Evolutionary conservation across 768 basidiomycete species (phyloP).

Genomic region (Leccinum sublutescens): DNA sequence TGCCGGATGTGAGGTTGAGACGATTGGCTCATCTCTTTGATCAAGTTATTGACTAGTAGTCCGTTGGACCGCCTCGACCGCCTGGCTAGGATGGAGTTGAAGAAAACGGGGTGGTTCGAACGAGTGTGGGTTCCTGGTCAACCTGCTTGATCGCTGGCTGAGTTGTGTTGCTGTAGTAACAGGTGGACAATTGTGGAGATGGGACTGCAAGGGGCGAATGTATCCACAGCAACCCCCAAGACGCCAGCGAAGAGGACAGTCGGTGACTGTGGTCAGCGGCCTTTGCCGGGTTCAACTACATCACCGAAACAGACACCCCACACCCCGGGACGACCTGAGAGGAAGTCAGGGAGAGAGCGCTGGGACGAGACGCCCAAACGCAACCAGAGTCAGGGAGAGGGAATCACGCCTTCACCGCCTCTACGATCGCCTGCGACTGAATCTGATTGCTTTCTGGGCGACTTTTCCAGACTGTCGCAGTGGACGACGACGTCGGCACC

Average conservation of each 20-base stretch:
- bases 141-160: not conserved
- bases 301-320: not conserved
- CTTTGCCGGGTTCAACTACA: not conserved
- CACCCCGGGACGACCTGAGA: not conserved
- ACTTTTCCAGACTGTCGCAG: conserved; percentile 12
- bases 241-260: not conserved
- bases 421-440: conserved; percentile 4
- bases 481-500: not conserved
- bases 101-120: conserved; percentile 33
- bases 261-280: not conserved
- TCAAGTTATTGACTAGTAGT: conserved; percentile 23
- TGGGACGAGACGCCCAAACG: no score
- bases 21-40: conserved; percentile 6
- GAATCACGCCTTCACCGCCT: not conserved
- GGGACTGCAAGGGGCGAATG: conserved; percentile 15
- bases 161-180: conserved; percentile 18
- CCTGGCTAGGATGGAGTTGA: conserved; percentile 28
- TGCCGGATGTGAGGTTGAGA: not conserved
- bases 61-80: conserved; percentile 31
- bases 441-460: conserved; percentile 10
- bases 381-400: not conserved
- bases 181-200: conserved; percentile 28
- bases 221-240: conserved; percentile 12
- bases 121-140: conserved; percentile 17
- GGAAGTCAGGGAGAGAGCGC: not conserved